Evolutionary conservation across 306 rosid genomes (phyloP).

Genomic region (Pyrus communis): DNA sequence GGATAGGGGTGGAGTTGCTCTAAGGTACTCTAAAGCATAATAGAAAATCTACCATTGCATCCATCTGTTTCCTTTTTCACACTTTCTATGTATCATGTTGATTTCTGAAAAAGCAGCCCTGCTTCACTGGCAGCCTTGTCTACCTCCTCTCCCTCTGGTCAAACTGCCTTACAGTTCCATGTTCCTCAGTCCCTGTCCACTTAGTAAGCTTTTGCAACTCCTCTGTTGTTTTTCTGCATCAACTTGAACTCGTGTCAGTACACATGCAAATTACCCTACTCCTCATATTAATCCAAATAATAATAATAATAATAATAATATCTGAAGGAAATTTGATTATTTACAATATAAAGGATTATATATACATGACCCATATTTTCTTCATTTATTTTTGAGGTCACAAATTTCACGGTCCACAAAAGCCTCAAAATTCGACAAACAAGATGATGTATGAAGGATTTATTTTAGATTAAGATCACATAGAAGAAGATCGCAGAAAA

Average conservation of each 20-base stretch:
- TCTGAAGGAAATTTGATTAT: too few species aligned
- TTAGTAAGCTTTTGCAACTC: conserved; percentile 22
- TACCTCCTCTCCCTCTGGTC: background rate
- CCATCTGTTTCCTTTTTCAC: too few species aligned
- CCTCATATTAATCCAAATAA: too few species aligned
- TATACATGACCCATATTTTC: background rate
- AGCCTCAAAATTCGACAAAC: conserved; percentile 21
- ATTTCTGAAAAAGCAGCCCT: background rate
- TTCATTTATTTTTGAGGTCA: background rate
- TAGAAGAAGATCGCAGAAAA: conserved; percentile 26
- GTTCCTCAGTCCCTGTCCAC: conserved; percentile 16
- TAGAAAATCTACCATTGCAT: too few species aligned
- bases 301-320: too few species aligned
- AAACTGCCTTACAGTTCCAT: conserved; percentile 15
- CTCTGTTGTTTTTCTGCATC: background rate
- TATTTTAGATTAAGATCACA: conserved; percentile 12
- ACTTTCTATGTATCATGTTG: background rate
- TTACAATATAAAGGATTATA: background rate
- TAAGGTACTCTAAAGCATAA: too few species aligned
- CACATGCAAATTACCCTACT: too few species aligned
- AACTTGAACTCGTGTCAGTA: background rate
- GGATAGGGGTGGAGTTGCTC: too few species aligned
- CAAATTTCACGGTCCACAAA: conserved; percentile 2
- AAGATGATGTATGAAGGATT: background rate
- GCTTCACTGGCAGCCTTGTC: conserved; percentile 27